A percentile compares a stretch with the other conserved stretches of the same genome.
These are phyloP conservation scores for Xanthoconium stramineum DNA, from an alignment of 768 basidiomycete genomes.

Conservation along the genomic window DNA sequence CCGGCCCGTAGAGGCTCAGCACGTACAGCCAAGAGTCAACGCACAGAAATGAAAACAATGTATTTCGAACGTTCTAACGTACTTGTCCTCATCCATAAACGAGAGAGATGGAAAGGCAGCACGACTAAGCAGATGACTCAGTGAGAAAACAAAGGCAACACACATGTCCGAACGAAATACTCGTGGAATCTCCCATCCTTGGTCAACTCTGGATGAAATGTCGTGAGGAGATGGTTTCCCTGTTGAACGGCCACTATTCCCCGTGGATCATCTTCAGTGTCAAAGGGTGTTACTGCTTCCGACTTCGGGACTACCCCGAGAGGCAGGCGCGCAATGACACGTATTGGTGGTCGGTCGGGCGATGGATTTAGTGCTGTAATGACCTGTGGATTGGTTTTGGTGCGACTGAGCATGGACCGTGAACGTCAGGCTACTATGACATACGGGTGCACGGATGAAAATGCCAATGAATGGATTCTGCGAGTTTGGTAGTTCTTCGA, in stretches of 20 bases:
- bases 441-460: slow-evolving; percentile 91
- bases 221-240: slow-evolving; percentile 80
- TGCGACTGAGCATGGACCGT: background rate
- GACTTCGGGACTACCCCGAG: slow-evolving; percentile 43
- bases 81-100: no score
- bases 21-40: no score
- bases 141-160: slow-evolving; percentile 35
- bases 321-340: slow-evolving; percentile 70
- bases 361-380: slow-evolving; percentile 50
- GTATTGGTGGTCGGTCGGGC: slow-evolving; percentile 53
- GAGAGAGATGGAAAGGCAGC: no score
- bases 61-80: background rate
- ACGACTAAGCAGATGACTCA: background rate
- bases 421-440: slow-evolving; percentile 19
- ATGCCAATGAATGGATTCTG: slow-evolving; percentile 70
- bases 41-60: background rate
- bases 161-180: slow-evolving; percentile 80
- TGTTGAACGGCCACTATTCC: slow-evolving; percentile 83
- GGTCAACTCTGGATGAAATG: slow-evolving; percentile 93
- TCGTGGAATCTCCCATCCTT: slow-evolving; percentile 87
- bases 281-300: slow-evolving; percentile 33
- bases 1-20: no score
- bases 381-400: slow-evolving; percentile 44
- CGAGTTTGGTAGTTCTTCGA: slow-evolving; percentile 59
- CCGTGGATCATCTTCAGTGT: slow-evolving; percentile 51